Evolutionary conservation across 2,329 filamentous ascomycete genomes (phyloP).

Genomic region (Cyclaneusma minus): DNA sequence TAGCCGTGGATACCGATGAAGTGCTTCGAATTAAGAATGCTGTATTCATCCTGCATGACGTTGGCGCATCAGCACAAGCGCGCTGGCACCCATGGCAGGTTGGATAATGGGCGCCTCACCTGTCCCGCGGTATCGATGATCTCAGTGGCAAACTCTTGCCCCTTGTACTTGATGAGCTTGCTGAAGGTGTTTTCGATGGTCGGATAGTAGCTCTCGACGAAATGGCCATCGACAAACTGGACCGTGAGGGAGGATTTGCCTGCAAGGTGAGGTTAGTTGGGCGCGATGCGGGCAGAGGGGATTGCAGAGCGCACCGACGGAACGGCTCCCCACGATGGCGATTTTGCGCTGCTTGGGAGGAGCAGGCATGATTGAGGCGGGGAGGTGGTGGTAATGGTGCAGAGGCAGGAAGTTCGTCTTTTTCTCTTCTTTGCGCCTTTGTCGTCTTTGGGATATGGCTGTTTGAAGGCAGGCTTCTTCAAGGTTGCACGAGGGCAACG

Average conservation of each 20-base stretch:
- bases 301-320: constrained; percentile 71
- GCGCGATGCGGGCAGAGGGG: constrained; percentile 6
- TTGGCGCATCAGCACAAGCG: constrained; percentile 5
- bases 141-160: constrained; percentile 86
- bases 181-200: constrained; percentile 99
- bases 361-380: too few relatives aligned
- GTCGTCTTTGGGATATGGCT: too few relatives aligned
- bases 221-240: constrained; percentile 93
- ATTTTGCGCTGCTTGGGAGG: constrained; percentile 76
- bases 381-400: too few relatives aligned
- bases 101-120: constrained; percentile 29
- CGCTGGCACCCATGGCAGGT: not conserved
- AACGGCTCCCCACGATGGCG: constrained; percentile 87
- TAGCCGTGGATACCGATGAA: constrained; percentile 99
- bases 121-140: constrained; percentile 97
- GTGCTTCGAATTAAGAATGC: constrained; percentile 94
- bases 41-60: constrained; percentile 72
- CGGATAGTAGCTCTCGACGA: constrained; percentile 97
- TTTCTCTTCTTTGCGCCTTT: too few relatives aligned
- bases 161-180: constrained; percentile 84
- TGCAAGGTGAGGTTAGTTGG: constrained; percentile 22
- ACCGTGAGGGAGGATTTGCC: constrained; percentile 97
- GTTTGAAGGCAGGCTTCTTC: too few relatives aligned
- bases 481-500: too few relatives aligned
- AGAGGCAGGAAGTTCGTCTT: too few relatives aligned